These are phyloP conservation scores for Dendrocalamus sinicus DNA, from an alignment of 176 grass and related monocot species.

Conservation along the genomic window DNA sequence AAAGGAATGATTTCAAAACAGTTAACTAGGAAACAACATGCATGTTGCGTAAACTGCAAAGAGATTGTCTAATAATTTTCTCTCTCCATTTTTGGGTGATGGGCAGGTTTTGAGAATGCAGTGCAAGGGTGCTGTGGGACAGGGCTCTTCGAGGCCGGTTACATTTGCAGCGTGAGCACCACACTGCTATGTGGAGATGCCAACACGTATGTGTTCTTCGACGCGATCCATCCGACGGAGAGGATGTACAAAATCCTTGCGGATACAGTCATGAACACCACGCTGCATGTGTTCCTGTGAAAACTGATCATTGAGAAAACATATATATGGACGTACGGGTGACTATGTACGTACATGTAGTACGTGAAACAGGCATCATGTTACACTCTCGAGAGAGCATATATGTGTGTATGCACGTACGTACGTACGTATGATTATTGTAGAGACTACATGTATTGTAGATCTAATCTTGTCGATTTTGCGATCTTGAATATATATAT, in stretches of 20 bases:
- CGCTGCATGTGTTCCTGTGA: conserved; percentile 56
- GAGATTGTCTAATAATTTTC: neutral
- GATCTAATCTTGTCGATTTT: neutral
- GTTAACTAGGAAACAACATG: neutral
- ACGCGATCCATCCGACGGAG: conserved; percentile 72
- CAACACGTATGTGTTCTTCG: conserved; percentile 67
- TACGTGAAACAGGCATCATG: neutral
- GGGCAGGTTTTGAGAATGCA: conserved; percentile 74
- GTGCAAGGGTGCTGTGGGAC: conserved; percentile 74
- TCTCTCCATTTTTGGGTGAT: neutral
- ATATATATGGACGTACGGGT: neutral
- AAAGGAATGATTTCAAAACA: neutral
- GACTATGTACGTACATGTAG: neutral
- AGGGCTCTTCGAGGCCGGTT: conserved; percentile 70
- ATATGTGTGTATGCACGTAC: neutral
- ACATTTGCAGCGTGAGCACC: conserved; percentile 58
- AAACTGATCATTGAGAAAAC: neutral
- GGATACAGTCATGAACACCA: conserved; percentile 53
- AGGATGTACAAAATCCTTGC: conserved; percentile 62
- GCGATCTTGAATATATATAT: no score
- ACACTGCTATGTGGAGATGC: conserved; percentile 44
- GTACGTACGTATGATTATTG: neutral
- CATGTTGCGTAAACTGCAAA: neutral
- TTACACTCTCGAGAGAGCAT: neutral
- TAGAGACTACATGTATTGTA: neutral